A percentile compares a stretch with the other conserved stretches of the same genome.
phyloP scores from a whole-genome alignment of 306 rosid species.

The Quercus glauca region DNA sequence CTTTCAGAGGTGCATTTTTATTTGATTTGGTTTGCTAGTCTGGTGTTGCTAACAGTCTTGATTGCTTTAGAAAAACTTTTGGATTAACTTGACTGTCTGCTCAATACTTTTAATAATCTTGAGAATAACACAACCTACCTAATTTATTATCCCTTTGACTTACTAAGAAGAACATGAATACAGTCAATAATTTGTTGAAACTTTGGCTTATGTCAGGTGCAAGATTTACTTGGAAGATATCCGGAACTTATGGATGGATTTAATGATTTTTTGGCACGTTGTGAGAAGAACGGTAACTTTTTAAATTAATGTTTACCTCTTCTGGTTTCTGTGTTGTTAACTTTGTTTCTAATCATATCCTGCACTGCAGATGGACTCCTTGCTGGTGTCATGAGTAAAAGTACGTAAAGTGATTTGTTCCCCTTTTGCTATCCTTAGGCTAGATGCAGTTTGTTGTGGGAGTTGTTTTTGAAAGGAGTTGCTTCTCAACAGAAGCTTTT shows the following conservation, averaged over 20 bases:
- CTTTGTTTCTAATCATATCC: conserved; percentile 42
- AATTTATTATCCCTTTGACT: background rate
- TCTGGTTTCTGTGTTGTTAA: conserved; percentile 17
- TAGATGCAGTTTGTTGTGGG: conserved; percentile 21
- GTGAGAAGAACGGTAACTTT: conserved; percentile 88
- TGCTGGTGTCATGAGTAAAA: conserved; percentile 95
- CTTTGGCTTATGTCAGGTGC: conserved; percentile 55
- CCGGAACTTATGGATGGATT: conserved; percentile 88
- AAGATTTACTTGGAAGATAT: conserved; percentile 80
- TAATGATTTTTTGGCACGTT: conserved; percentile 78
- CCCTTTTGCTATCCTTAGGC: conserved; percentile 16
- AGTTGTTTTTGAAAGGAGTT: conserved; percentile 3
- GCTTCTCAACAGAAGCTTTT: conserved; percentile 7
- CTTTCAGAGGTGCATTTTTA: background rate
- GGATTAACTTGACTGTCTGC: background rate
- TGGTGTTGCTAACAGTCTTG: background rate
- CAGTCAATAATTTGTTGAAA: conserved; percentile 21
- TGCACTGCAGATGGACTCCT: conserved; percentile 87
- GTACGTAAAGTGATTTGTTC: conserved; percentile 54
- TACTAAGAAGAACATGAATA: background rate
- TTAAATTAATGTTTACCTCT: conserved; percentile 23
- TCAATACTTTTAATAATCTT: background rate
- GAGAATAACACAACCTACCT: background rate
- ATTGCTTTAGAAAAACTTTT: background rate
- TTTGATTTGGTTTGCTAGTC: background rate